Percentiles rank a stretch among this genome's conserved stretches.
Evolutionary conservation across 306 rosid species (phyloP).

Genomic region (Cucumis melo): DNA sequence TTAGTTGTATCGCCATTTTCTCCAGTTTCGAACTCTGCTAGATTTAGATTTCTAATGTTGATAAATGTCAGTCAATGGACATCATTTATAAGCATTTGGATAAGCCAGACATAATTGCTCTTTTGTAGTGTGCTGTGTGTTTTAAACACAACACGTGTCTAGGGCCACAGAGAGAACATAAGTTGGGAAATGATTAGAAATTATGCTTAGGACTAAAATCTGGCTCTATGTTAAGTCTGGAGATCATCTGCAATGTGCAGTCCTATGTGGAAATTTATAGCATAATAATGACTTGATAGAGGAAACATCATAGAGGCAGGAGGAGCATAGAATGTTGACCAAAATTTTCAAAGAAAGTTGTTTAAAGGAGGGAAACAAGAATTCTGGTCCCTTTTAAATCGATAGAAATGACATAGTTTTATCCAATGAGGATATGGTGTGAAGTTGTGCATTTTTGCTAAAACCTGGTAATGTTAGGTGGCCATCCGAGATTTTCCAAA

Average conservation of each 20-base stretch:
- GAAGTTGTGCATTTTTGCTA: not conserved
- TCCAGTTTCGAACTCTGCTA: not conserved
- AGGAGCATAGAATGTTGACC: not conserved
- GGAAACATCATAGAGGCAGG: not conserved
- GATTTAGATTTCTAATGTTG: not conserved
- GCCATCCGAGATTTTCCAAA: not conserved
- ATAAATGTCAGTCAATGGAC: not conserved
- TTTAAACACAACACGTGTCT: not conserved
- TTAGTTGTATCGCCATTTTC: not conserved
- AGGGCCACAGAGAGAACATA: not conserved
- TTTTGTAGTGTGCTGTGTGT: not conserved
- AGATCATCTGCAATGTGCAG: not conserved
- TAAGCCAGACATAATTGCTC: not conserved
- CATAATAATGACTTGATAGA: not conserved
- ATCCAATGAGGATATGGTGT: not conserved
- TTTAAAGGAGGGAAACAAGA: not conserved
- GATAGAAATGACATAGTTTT: not conserved
- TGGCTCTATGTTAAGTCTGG: no score
- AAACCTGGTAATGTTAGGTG: not conserved
- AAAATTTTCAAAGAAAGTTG: not conserved
- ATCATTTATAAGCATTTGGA: not conserved
- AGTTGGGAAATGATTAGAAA: not conserved
- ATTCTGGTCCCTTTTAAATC: not conserved
- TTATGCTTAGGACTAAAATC: not conserved
- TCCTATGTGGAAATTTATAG: not conserved